Evolutionary conservation across 2,329 filamentous ascomycete genomes (phyloP).

Genomic region (Coniosporium tulheliwenetii): DNA sequence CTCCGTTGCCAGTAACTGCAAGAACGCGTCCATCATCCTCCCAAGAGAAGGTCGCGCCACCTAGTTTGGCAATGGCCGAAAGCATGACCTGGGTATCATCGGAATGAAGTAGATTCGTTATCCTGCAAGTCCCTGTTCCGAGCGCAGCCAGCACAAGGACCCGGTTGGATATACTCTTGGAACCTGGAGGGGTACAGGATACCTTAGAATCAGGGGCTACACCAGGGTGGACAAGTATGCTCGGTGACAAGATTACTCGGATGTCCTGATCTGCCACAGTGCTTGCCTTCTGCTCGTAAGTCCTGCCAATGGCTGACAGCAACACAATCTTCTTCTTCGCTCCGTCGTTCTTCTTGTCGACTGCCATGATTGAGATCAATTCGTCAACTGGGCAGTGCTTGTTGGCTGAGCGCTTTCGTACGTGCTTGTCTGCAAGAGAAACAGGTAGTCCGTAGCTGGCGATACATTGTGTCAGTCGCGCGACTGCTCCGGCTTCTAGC

Average conservation of each 20-base stretch:
- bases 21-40: constrained; percentile 87
- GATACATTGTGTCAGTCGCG: constrained; percentile 82
- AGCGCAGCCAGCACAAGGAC: constrained; percentile 88
- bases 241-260: constrained; percentile 65
- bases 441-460: constrained; percentile 85
- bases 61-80: constrained; percentile 70
- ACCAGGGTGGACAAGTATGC: constrained; percentile 57
- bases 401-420: constrained; percentile 62
- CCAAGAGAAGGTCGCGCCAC: constrained; percentile 82
- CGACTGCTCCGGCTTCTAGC: constrained; percentile 72
- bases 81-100: constrained; percentile 98
- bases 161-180: constrained; percentile 94
- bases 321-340: constrained; percentile 92
- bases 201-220: constrained; percentile 50
- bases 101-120: constrained; percentile 87
- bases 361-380: constrained; percentile 81
- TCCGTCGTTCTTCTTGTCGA: constrained; percentile 98
- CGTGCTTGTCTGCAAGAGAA: constrained; percentile 66
- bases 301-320: constrained; percentile 76
- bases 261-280: constrained; percentile 80
- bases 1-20: constrained; percentile 81
- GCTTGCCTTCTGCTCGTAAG: constrained; percentile 74
- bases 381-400: constrained; percentile 79
- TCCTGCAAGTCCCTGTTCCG: constrained; percentile 67
- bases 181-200: constrained; percentile 77